Evolutionary conservation across 2,329 filamentous ascomycete genomes (phyloP).

Genomic region (Microsporum canis): DNA sequence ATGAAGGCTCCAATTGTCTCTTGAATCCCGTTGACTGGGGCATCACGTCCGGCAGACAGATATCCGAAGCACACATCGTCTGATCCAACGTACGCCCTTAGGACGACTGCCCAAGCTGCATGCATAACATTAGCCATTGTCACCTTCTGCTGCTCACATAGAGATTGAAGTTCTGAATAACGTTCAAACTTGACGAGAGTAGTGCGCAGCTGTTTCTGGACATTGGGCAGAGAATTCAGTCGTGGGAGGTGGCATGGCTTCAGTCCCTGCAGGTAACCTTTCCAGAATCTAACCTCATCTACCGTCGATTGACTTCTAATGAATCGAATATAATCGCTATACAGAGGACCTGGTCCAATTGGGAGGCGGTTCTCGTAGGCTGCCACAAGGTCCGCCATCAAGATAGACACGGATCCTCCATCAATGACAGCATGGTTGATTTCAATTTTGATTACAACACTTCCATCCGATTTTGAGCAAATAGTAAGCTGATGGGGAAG

Average conservation of each 20-base stretch:
- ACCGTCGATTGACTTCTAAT: slow-evolving; percentile 8
- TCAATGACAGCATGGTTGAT: slow-evolving; percentile 39
- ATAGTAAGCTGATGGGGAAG: slow-evolving; percentile 31
- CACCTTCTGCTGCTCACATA: slow-evolving; percentile 12
- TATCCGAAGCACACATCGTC: slow-evolving; percentile 25
- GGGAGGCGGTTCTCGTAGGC: slow-evolving; percentile 23
- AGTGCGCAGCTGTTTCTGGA: slow-evolving; percentile 2
- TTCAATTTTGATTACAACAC: slow-evolving; percentile 32
- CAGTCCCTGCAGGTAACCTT: slow-evolving; percentile 17
- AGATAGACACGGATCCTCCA: slow-evolving; percentile 34
- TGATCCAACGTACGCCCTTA: slow-evolving; percentile 13
- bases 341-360: slow-evolving; percentile 9
- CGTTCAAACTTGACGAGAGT: slow-evolving; percentile 9
- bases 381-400: slow-evolving; percentile 31
- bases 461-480: slow-evolving; percentile 22
- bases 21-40: slow-evolving; percentile 29
- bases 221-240: neutral
- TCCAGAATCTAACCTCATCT: slow-evolving; percentile 19
- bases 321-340: slow-evolving; percentile 14
- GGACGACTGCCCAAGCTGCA: slow-evolving; percentile 19
- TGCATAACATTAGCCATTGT: slow-evolving; percentile 20
- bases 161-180: slow-evolving; percentile 8
- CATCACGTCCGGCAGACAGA: slow-evolving; percentile 25
- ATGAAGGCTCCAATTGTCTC: slow-evolving; percentile 34
- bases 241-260: slow-evolving; percentile 16